Evolutionary conservation across 2,329 filamentous ascomycete genomes (phyloP).

Genomic region (Calonectria multiphialidica): DNA sequence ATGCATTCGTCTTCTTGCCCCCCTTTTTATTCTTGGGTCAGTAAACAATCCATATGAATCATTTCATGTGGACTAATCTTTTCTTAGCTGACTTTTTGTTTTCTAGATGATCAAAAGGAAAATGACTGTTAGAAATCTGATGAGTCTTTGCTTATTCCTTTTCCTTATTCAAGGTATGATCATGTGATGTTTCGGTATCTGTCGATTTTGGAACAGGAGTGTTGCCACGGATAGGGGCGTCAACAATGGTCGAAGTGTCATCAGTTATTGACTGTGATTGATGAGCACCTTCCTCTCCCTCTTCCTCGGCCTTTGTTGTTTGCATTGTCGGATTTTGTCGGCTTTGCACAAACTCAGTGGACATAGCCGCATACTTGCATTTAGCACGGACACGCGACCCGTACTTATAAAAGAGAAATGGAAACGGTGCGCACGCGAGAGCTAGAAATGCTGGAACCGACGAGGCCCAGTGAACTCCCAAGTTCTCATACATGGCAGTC

Average conservation of each 20-base stretch:
- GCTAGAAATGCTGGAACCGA: conserved; percentile 34
- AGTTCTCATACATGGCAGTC: conserved; percentile 36
- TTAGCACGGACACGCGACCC: conserved; percentile 28
- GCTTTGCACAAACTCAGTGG: background rate
- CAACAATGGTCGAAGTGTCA: background rate
- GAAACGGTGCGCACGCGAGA: conserved; percentile 35
- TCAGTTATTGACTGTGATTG: background rate
- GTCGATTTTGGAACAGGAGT: background rate
- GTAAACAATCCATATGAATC: too few relatives aligned
- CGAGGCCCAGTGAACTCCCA: conserved; percentile 40
- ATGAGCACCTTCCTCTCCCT: background rate
- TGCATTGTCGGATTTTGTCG: background rate
- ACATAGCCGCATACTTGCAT: conserved; percentile 36
- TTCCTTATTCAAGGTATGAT: background rate
- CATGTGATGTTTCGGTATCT: background rate
- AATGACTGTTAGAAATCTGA: too few relatives aligned
- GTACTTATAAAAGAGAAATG: conserved; percentile 37
- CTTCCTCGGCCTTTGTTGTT: background rate
- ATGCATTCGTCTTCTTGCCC: too few relatives aligned
- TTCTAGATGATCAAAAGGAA: too few relatives aligned
- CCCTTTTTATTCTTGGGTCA: too few relatives aligned
- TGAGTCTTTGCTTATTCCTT: background rate
- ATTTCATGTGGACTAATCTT: too few relatives aligned
- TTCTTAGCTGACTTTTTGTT: too few relatives aligned
- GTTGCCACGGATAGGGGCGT: background rate